Evolutionary conservation across 2,329 filamentous ascomycete genomes (phyloP).

Genomic region (Ophiosphaerella herpotricha): DNA sequence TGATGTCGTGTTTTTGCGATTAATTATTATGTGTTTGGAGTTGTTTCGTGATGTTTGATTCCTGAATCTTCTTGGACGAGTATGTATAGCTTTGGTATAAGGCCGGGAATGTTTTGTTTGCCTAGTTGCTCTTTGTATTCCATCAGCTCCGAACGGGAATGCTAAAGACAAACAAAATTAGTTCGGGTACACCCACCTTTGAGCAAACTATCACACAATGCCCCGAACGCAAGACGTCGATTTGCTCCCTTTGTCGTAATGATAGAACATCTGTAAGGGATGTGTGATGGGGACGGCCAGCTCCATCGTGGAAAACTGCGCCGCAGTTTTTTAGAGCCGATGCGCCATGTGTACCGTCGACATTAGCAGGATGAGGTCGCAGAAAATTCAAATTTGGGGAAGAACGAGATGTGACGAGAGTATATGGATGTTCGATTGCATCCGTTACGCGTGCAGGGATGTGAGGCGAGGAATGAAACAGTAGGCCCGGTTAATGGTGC

Average conservation of each 20-base stretch:
- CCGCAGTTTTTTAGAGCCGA: conserved; percentile 22
- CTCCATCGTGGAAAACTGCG: conserved; percentile 34
- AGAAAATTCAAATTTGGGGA: conserved; percentile 2
- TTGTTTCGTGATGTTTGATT: conserved; percentile 3
- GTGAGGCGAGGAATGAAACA: conserved; percentile 32
- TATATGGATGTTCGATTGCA: conserved; percentile 27
- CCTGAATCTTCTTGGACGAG: background rate
- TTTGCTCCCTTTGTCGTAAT: conserved; percentile 24
- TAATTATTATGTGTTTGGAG: conserved; percentile 5
- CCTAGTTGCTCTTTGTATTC: conserved; percentile 1
- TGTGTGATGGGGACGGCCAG: conserved; percentile 23
- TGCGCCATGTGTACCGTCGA: conserved; percentile 19
- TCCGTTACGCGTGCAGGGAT: conserved; percentile 22
- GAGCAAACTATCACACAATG: conserved; percentile 1
- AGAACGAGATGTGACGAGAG: conserved; percentile 16
- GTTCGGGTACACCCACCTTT: conserved; percentile 9
- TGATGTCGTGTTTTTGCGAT: conserved; percentile 1
- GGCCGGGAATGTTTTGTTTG: conserved; percentile 13
- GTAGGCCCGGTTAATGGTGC: conserved; percentile 35
- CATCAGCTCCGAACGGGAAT: conserved; percentile 2
- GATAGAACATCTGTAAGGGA: conserved; percentile 31
- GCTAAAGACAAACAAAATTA: conserved; percentile 3
- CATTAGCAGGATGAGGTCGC: conserved; percentile 1
- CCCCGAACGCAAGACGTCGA: conserved; percentile 17
- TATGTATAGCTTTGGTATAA: conserved; percentile 5